Base-by-base conservation (phyloP, 306 rosid genomes). In the Begonia fuchsioides region DNA sequence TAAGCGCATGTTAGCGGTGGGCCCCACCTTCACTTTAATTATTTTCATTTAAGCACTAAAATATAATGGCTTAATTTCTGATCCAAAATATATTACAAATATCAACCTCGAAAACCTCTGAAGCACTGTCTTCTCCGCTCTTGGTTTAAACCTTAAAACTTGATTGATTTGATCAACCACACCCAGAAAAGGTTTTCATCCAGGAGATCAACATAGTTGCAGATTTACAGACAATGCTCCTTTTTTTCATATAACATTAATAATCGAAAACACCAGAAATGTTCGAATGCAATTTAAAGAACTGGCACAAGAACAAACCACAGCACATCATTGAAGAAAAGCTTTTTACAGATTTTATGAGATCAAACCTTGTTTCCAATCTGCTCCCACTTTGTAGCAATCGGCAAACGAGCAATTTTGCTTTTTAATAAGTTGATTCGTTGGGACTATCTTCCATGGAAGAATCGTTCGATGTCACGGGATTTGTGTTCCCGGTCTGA, bases 361-460 rank as follows among this genome's bases (percentile, higher is more conserved):
- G 35, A 26, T 26, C 35, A 26, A 26, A 26, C 35, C 35, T 26
- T 26, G 8, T 26, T 26, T 26, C 35, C 35, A 26, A 26, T 26
- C 35, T 26, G 8, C 8, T 26, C 7, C 7, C 35, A 0, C 35
- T 41, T 8, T 41, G 2, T 41, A 41, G 45, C 14, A 11, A 41
- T 41, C 45, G 14, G 2, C 8, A 32, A 53, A 56, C 19, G 51
- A 55, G 43, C 59, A 45, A 67, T 38, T 62, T 48, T n/a, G n/a
- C n/a, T n/a, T n/a, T n/a, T n/a, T n/a, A n/a, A n/a, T 61, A 61
- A 50, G 66, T 50, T 15, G 54, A 67, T 20, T 70, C 56, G 45
- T 58, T 17, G 52, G 59, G 83, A 59, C 81, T 86, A 63, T 86
- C 96, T 12, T 86, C 96, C 94, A 82, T 82, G 9, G 75, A 73